These are phyloP conservation scores for Albifimbria verrucaria DNA, from an alignment of 2,329 filamentous ascomycete genomes.

Conservation along the genomic window DNA sequence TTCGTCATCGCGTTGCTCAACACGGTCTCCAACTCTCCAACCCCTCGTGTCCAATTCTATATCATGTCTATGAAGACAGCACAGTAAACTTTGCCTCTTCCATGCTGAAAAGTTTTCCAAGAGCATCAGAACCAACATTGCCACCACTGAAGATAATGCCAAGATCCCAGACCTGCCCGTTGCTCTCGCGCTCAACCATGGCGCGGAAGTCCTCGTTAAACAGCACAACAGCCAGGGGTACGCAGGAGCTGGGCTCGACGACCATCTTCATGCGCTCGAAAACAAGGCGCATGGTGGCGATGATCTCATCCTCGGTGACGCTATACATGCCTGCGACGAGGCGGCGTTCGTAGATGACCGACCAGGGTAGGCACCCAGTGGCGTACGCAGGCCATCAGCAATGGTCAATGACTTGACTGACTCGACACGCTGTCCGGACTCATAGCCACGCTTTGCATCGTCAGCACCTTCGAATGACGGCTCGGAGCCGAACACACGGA, in stretches of 20 bases:
- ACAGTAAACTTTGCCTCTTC: background rate
- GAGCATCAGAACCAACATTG: constrained; percentile 53
- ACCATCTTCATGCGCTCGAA: constrained; percentile 87
- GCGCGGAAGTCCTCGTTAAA: constrained; percentile 80
- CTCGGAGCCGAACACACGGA: constrained; percentile 82
- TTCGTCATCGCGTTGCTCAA: too few species aligned
- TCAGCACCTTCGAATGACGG: constrained; percentile 80
- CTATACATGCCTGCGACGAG: constrained; percentile 69
- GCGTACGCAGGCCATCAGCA: constrained; percentile 84
- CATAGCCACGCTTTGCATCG: constrained; percentile 72
- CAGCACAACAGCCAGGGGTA: constrained; percentile 77
- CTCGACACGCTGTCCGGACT: constrained; percentile 59
- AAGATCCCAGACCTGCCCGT: constrained; percentile 70
- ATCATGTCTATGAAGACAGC: background rate
- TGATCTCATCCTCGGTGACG: constrained; percentile 81
- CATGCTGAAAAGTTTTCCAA: constrained; percentile 46
- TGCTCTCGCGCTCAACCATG: constrained; percentile 67
- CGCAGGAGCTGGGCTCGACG: constrained; percentile 82
- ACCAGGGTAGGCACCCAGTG: constrained; percentile 77
- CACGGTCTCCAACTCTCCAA: too few species aligned
- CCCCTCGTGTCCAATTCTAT: background rate
- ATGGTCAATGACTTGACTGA: constrained; percentile 75
- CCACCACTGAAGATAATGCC: constrained; percentile 60
- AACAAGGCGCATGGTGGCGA: constrained; percentile 70
- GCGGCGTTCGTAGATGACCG: constrained; percentile 66